Base-by-base conservation (phyloP, 2,329 filamentous ascomycete genomes). In the Colletotrichum sp. region DNA sequence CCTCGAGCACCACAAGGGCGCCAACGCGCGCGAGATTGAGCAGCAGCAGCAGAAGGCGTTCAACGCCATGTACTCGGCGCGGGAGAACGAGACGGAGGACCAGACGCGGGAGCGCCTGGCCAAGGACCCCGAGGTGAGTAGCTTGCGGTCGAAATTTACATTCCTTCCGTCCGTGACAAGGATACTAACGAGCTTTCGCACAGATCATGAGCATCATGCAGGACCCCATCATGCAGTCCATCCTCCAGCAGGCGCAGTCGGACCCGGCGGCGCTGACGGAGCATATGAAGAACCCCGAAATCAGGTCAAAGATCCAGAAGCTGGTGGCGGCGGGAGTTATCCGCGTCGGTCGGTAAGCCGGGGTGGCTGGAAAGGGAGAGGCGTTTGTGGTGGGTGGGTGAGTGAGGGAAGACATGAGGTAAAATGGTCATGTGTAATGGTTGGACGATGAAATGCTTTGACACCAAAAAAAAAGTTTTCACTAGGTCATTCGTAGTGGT, bases 211-310 rank as follows among this genome's bases (percentile, higher is more conserved):
- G 89, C 77, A 96, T 98, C 82, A 94, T 98, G 87, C 93, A 96
- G 85, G 97, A 99, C 83, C 97, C 97, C 18, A 93, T 99, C 83
- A 98, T 99, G 96, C 96, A 99, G 87, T 94, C 94, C 79, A 98
- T 98, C 79, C 91, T 98, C 72, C 96, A 98, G 85, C 97, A 99
- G 87, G 97, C 97, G 61, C 98, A 98, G 89, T 93, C 92, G 71
- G 95, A 99, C 82, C 97, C 97, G 21, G 94, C 94, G 65, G 97
- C 97, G 61, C 91, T 99, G 77, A 94, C 97, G 83, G 96, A 99
- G 85, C 97, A 99, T 86, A 98, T 99, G 95, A 95, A 93, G 89
- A 99, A 98, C 88, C 91, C 95, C 1, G 91, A 89, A 74, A 94
- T 99, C 79, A 91, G 93, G 76, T 91, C 91, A 80, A 98, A 98